Base-by-base conservation (phyloP, 805 yeast genomes). In the Yarrowia hollandica region DNA sequence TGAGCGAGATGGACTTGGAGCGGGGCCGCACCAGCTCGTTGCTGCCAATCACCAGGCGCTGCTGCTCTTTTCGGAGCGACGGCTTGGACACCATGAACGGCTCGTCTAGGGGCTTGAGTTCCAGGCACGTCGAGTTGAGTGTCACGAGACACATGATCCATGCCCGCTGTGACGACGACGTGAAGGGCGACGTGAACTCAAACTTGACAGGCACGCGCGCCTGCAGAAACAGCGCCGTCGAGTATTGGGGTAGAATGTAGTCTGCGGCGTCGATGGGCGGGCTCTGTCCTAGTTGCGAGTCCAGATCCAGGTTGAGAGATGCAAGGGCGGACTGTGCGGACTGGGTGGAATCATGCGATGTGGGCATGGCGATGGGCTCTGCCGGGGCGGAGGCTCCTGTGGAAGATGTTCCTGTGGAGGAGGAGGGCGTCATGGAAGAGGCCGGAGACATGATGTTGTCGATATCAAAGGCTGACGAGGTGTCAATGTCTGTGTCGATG, bases 211-310 rank as follows among this genome's bases (percentile, higher is more conserved):
- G 50, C 30, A 38, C 39, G 1, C 38, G 31, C 4, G 50, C 50
- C 31, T 41, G 38, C 19, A 21, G 28, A 7, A 39, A 55, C 18
- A 55, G 38, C 25, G 59, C 22, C 5, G 48, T 38, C 15, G 59
- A 55, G 23, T 55, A 55, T 25, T 38, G 59, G 14, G 59, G 59
- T 7, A 55, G 35, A 18, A 35, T 35, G 34, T 52, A 35, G 34
- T 52, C 58, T 19, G 44, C 35, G 19, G 58, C 26, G 44, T 52
- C 55, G 30, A 48, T 48, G 15, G 55, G 55, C 22, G 55, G 55
- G 12, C 22, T 11, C 31, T 48, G 55, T 2, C 55, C 55, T 8
- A 48, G 55, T 5, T 31, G 39, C 26, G 59, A 50, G 80, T 41
- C 33, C 21, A 41, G 31, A 14, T 41, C 12, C 19, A 41, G 46